Conservation (phyloP, 192 early-diverging fungal species). For the Gonapodya prolifera region DNA sequence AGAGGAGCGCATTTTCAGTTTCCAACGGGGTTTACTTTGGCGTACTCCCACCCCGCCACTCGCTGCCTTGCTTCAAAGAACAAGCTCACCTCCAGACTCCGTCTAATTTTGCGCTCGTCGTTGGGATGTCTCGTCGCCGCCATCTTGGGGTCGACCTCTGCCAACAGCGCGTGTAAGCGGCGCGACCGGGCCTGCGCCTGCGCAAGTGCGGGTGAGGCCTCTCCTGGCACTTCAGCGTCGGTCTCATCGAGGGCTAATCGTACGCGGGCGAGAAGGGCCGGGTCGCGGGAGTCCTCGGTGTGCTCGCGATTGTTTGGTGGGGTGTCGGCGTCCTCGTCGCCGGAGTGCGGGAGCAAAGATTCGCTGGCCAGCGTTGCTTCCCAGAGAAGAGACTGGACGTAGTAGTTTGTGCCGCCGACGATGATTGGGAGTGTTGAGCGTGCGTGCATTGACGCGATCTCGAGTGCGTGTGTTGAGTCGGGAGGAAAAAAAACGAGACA, state of each 20-base stretch:
- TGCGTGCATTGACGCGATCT: slow-evolving; percentile 68
- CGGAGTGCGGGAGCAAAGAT: background rate
- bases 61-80: background rate
- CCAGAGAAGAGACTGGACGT: slow-evolving; percentile 79
- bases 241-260: background rate
- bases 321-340: background rate
- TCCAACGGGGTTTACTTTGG: background rate
- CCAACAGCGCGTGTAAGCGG: slow-evolving; percentile 50
- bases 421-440: slow-evolving; percentile 66
- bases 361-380: background rate
- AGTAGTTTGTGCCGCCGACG: slow-evolving; percentile 95
- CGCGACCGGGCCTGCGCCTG: background rate
- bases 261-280: background rate
- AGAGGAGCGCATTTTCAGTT: too few species aligned
- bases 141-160: slow-evolving; percentile 69
- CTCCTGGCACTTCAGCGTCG: background rate
- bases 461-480: background rate
- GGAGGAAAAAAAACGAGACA: background rate
- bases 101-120: slow-evolving; percentile 71
- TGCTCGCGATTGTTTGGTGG: background rate
- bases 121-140: slow-evolving; percentile 81
- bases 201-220: background rate
- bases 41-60: background rate
- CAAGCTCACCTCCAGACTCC: slow-evolving; percentile 62
- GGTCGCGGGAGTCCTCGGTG: background rate